Evolutionary conservation across 2,329 filamentous ascomycete species (phyloP).

Genomic region (Ophiostoma ips): DNA sequence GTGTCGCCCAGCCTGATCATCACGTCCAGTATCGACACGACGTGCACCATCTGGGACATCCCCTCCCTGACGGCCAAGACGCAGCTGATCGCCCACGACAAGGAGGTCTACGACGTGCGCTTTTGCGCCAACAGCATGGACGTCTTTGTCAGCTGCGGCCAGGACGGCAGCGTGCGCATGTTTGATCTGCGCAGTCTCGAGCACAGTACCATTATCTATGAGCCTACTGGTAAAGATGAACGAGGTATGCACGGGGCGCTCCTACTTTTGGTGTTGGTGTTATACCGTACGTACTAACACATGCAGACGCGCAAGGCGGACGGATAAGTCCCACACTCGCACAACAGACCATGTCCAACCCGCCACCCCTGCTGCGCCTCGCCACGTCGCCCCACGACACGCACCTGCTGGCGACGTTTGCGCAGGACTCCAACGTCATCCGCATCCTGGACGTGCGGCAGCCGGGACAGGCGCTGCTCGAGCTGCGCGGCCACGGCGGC

Average conservation of each 20-base stretch:
- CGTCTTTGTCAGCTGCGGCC: conserved; percentile 94
- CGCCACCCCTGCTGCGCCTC: conserved; percentile 63
- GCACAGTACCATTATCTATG: conserved; percentile 98
- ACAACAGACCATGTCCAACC: conserved; percentile 63
- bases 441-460: conserved; percentile 93
- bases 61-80: conserved; percentile 96
- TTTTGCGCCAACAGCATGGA: conserved; percentile 99
- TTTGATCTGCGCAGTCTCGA: conserved; percentile 93
- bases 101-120: conserved; percentile 95
- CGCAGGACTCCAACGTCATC: conserved; percentile 80
- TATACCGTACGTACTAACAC: background rate
- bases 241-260: conserved; percentile 48
- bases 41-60: conserved; percentile 99
- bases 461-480: conserved; percentile 85
- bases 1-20: conserved; percentile 95
- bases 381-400: conserved; percentile 91
- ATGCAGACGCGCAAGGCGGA: conserved; percentile 41
- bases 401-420: conserved; percentile 93
- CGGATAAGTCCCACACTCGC: conserved; percentile 61
- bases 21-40: conserved; percentile 96
- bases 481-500: conserved; percentile 77
- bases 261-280: no score
- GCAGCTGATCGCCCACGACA: conserved; percentile 95
- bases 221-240: conserved; percentile 78
- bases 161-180: conserved; percentile 96